Evolutionary conservation across 1,284 basidiomycete genomes (phyloP).

Genomic region (Malassezia sp.): DNA sequence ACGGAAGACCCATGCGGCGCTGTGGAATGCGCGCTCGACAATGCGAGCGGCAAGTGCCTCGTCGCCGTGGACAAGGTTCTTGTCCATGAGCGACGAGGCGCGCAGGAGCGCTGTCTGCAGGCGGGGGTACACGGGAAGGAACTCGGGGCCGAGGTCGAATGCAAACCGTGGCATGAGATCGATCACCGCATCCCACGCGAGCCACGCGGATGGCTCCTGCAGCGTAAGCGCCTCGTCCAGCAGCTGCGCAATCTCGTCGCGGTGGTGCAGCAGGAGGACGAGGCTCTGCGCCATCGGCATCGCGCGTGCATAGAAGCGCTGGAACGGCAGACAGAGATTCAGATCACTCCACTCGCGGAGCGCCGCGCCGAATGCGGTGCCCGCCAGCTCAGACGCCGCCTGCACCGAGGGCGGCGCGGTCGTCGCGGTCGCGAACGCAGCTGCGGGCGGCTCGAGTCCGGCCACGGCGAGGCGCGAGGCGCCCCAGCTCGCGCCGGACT

Average conservation of each 20-base stretch:
- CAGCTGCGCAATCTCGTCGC: constrained; percentile 18
- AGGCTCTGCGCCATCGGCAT: constrained; percentile 28
- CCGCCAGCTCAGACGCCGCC: constrained; percentile 19
- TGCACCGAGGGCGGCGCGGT: constrained; percentile 4
- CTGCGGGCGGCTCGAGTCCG: constrained; percentile 23
- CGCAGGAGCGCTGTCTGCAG: constrained; percentile 29
- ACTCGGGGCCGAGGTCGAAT: constrained; percentile 37
- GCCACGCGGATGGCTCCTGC: constrained; percentile 18
- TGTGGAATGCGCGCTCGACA: constrained; percentile 41
- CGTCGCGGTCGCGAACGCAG: constrained; percentile 7
- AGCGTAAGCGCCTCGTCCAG: constrained; percentile 19
- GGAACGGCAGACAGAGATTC: constrained; percentile 41
- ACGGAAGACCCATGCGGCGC: constrained; percentile 36
- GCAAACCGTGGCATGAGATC: constrained; percentile 44
- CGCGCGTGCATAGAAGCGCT: constrained; percentile 24
- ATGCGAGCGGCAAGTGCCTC: constrained; percentile 36
- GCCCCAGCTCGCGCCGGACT: constrained; percentile 16
- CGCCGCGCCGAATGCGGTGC: constrained; percentile 23
- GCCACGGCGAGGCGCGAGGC: constrained; percentile 18
- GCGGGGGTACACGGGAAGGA: constrained; percentile 37
- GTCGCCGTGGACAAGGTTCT: constrained; percentile 32
- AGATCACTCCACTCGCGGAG: constrained; percentile 40
- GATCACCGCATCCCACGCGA: constrained; percentile 39
- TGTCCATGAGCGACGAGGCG: constrained; percentile 29
- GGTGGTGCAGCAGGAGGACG: constrained; percentile 40